Base-by-base conservation (phyloP, 305 asterid species). In the Solanum aculeatissimum region DNA sequence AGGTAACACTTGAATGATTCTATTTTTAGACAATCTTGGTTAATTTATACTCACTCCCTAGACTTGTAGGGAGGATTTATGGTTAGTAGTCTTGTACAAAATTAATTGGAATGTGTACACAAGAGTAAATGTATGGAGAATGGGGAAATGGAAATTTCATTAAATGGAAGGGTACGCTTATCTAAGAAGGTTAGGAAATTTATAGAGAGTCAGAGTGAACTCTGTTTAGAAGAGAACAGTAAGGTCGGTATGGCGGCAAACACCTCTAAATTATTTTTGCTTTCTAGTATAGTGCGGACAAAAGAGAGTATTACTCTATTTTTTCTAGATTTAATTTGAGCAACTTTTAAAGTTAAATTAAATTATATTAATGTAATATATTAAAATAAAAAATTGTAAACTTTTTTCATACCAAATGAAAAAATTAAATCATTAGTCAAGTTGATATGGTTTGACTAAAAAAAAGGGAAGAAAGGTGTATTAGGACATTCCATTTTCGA, bases 161-260 rank as follows among this genome's bases (percentile, higher is more conserved):
- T 77, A 27, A 81, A 81, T 81, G 42, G 11, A 57, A 63, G 11
- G 84, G 60, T 81, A 69, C 75, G 60, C 45, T 81, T 81, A 15
- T 60, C 84, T 81, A 81, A 42, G 60, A 57, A 40, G 42, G 60
- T 81, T 81, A 81, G 43, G 84, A 55, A 81, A 23, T 81, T 81
- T 43, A 60, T 60, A 58, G 7, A 43, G 23, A 15, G 11, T 49
- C 63, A 45, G 58, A 13, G 18, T 13, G 43, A 16, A 7, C 16
- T 29, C 21, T 65, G 8, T 42, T 32, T 66, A 68, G 49, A 18
- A 4, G 54, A 40, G 2, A 25, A 3, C 11, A 4, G 10, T 47
- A 49, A 27, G 82, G 63, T 77, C 82, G 82, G 63, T 77, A 77
- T 16, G 63, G 19, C 47, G 82, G 82, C 65, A 77, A 75, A 74